These are phyloP conservation scores for Lachnellula arida DNA, from an alignment of 2,329 filamentous ascomycete species.

Conservation along the genomic window DNA sequence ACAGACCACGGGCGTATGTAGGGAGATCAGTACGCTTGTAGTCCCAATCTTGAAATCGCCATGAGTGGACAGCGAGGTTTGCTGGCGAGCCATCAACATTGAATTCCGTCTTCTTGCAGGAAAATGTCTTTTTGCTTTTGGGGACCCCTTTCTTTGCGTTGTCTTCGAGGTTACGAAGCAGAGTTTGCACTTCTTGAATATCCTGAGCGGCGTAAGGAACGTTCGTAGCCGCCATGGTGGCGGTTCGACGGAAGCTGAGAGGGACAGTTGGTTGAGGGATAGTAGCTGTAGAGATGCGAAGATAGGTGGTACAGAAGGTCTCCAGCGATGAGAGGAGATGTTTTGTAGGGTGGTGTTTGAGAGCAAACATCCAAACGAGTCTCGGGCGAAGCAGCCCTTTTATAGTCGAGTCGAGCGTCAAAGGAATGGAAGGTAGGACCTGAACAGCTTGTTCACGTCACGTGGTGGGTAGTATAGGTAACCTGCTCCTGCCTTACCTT, in stretches of 20 bases:
- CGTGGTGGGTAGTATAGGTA: no score
- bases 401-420: not conserved
- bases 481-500: no score
- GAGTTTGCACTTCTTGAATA: slow-evolving; percentile 52
- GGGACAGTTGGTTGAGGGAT: not conserved
- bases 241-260: slow-evolving; percentile 7
- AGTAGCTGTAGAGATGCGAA: slow-evolving; percentile 1
- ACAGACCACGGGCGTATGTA: slow-evolving; percentile 88
- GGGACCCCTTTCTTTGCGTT: slow-evolving; percentile 54
- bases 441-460: no score
- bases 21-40: slow-evolving; percentile 86
- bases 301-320: not conserved
- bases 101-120: slow-evolving; percentile 78
- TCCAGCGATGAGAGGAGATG: not conserved
- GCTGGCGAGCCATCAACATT: slow-evolving; percentile 57
- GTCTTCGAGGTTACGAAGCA: slow-evolving; percentile 50
- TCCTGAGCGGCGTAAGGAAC: slow-evolving; percentile 68
- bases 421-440: not conserved
- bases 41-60: slow-evolving; percentile 92
- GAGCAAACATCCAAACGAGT: not conserved
- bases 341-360: not conserved
- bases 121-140: slow-evolving; percentile 59
- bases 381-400: not conserved
- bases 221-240: slow-evolving; percentile 47
- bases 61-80: slow-evolving; percentile 73